These are phyloP conservation scores for Musa beccarii DNA, from an alignment of 176 grass and related monocot species.

Conservation along the genomic window DNA sequence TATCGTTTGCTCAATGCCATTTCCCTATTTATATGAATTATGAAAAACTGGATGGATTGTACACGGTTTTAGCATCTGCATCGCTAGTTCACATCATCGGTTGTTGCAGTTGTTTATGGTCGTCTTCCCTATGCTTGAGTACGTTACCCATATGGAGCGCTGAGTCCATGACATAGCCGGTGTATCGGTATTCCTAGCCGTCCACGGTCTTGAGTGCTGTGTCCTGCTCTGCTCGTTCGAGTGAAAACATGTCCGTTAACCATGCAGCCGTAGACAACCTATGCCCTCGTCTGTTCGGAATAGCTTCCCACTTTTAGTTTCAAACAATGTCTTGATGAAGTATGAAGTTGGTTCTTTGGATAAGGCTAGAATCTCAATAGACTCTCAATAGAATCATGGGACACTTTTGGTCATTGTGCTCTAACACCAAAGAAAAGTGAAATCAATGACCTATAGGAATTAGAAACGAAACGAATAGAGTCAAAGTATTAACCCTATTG, in stretches of 20 bases:
- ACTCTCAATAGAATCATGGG: neutral
- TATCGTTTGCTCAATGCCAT: too few species aligned
- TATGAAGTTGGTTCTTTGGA: too few species aligned
- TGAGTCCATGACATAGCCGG: constrained; percentile 8
- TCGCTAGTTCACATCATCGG: too few species aligned
- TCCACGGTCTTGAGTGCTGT: constrained; percentile 9
- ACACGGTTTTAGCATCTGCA: too few species aligned
- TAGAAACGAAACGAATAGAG: too few species aligned
- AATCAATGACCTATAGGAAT: neutral
- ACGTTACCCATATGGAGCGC: neutral
- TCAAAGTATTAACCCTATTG: too few species aligned
- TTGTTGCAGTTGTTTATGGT: too few species aligned
- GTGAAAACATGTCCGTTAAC: constrained; percentile 4
- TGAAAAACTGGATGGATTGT: too few species aligned
- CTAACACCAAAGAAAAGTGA: neutral
- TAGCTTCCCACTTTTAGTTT: constrained; percentile 1
- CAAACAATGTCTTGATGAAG: too few species aligned
- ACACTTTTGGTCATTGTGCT: neutral
- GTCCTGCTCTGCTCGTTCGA: neutral
- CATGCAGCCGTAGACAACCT: constrained; percentile 9
- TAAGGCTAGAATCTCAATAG: neutral
- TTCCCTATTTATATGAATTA: too few species aligned
- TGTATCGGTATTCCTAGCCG: constrained; percentile 1
- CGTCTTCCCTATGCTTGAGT: too few species aligned
- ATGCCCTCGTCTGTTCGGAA: constrained; percentile 11